Base-by-base conservation (phyloP, 2,329 filamentous ascomycete genomes). In the Colletotrichum sp. region DNA sequence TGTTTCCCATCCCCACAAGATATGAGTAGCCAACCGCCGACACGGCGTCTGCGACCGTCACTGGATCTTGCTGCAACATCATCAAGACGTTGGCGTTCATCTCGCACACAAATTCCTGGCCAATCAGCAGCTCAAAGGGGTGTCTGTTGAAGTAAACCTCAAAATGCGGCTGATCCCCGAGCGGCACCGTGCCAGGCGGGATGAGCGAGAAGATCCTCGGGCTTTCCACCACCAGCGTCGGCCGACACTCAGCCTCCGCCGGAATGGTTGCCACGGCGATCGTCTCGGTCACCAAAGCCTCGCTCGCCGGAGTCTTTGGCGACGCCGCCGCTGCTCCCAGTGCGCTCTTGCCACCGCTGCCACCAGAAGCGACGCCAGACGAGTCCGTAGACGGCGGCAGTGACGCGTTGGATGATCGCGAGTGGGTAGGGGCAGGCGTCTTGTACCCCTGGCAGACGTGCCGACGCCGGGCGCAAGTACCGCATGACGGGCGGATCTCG, bases 111-210 rank as follows among this genome's bases (percentile, higher is more conserved):
- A 83, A 83, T 57, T 83, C 81, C 7, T 75, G 59, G 21, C 80
- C 79, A n/a, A 83, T 81, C 52, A 81, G 78, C 49, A 83, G 72
- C 15, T 83, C 82, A 16, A 69, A 72, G 2, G 81, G 82, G 62
- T 83, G 82, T 7, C 81, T 78, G 44, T 71, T 80, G 71, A 83
- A 84, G 70, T 83, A 84, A 1, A 80, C 36, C 60, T 83, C 79
- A 63, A 83, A 79, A 18, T 79, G 78, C 15, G 79, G 76, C 63
- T 82, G 76, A 63, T 84, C 82, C 7, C 79, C 79, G 10, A 71
- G 63, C 16, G 78, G 69, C 30, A 83, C 78, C 9, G 79, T 77
- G 6, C 81, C 81, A 7, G 78, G 78, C 16, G 81, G 81, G 30
- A 83, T 80, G 21, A 78, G 66, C 32, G 78, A 70, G 6, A 80